Percentiles rank a stretch among this genome's conserved stretches.
Conservation (phyloP, 202 grass and related monocot species). For the Dendrocalamus latiflorus region DNA sequence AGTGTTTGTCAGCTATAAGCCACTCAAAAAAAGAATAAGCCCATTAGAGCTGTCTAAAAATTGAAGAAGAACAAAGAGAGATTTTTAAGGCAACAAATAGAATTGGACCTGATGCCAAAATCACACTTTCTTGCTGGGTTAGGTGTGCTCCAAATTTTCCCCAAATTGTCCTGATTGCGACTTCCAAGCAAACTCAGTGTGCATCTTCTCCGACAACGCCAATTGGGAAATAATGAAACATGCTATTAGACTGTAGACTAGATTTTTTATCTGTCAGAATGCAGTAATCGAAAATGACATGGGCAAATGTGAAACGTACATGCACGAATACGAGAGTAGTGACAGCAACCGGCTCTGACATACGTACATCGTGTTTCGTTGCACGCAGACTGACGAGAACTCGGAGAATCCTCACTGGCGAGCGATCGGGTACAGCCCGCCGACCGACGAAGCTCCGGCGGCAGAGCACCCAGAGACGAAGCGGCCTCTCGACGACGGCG, state of each 20-base stretch:
- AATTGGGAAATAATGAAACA: background rate
- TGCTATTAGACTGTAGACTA: no score
- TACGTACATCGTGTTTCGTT: background rate
- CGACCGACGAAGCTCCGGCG: slow-evolving; percentile 4
- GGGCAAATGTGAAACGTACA: background rate
- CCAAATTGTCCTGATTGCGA: no score
- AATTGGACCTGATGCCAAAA: no score
- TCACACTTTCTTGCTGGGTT: no score
- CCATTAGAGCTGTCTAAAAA: no score
- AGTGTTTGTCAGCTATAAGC: no score
- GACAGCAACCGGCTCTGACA: background rate
- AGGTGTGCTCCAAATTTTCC: no score
- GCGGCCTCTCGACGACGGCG: slow-evolving; percentile 65
- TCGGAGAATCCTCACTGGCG: slow-evolving; percentile 61
- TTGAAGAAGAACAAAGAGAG: no score
- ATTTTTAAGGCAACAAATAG: no score
- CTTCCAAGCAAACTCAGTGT: no score
- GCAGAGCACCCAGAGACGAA: background rate
- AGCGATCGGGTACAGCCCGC: slow-evolving; percentile 72
- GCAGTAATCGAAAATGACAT: background rate
- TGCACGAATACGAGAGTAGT: background rate
- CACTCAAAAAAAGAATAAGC: no score
- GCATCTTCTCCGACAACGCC: no score
- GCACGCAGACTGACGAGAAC: slow-evolving; percentile 62
- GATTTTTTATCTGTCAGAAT: background rate